Conservation (phyloP, 192 early-diverging fungal genomes). For the Coemansia aciculifera region DNA sequence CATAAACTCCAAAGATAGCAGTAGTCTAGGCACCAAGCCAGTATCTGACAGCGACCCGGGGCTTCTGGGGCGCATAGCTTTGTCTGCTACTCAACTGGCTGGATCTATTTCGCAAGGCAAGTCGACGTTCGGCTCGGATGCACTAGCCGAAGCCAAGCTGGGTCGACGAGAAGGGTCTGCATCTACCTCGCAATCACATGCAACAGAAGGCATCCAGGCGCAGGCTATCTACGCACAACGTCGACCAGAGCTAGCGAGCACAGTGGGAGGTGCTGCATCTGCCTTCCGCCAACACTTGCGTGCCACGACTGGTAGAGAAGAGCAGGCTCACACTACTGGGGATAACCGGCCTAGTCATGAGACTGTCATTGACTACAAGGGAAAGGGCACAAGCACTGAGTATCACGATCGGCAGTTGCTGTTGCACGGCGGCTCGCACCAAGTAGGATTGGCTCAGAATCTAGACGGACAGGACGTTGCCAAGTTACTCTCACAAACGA, state of each 20-base stretch:
- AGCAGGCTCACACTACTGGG: neutral
- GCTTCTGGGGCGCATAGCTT: slow-evolving; percentile 24
- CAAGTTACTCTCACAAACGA: slow-evolving; percentile 35
- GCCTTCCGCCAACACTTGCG: slow-evolving; percentile 60
- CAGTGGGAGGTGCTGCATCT: slow-evolving; percentile 48
- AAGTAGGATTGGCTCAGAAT: slow-evolving; percentile 69
- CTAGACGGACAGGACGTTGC: slow-evolving; percentile 39
- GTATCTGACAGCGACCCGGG: slow-evolving; percentile 3
- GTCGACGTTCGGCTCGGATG: slow-evolving; percentile 7
- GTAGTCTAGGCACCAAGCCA: neutral
- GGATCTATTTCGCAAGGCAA: slow-evolving; percentile 19
- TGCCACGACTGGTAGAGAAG: neutral
- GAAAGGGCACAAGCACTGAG: neutral
- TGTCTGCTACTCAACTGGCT: slow-evolving; percentile 38
- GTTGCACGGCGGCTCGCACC: slow-evolving; percentile 79
- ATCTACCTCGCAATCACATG: slow-evolving; percentile 22
- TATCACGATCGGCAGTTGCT: neutral
- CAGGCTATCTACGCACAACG: slow-evolving; percentile 43
- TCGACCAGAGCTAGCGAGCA: slow-evolving; percentile 51
- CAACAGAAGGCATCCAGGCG: slow-evolving; percentile 15
- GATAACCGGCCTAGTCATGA: neutral
- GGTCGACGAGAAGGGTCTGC: slow-evolving; percentile 12
- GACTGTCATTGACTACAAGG: neutral
- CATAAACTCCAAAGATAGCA: neutral
- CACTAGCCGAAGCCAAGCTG: slow-evolving; percentile 31